Conservation (phyloP, 345 rosid species). For the Eucalyptus sp. region DNA sequence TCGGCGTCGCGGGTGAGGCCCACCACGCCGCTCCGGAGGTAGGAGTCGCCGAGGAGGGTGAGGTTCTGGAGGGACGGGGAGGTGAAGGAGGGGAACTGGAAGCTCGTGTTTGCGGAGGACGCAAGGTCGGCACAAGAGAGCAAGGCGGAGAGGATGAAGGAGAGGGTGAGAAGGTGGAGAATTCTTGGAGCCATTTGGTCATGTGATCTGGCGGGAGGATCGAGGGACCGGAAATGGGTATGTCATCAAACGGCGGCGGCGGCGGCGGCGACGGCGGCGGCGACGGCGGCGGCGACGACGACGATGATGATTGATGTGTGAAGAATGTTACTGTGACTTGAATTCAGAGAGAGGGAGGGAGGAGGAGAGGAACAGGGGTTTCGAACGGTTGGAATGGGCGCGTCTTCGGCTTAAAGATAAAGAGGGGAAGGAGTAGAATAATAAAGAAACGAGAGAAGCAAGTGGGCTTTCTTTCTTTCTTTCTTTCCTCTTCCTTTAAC, state of each 20-base stretch:
- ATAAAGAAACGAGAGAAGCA: background rate
- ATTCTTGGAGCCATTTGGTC: slow-evolving; percentile 26
- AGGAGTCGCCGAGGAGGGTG: slow-evolving; percentile 90
- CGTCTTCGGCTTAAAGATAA: background rate
- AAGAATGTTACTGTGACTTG: background rate
- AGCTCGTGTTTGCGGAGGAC: slow-evolving; percentile 1
- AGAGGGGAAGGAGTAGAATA: background rate
- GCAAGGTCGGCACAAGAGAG: background rate
- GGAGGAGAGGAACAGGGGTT: slow-evolving; percentile 13
- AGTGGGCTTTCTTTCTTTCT: background rate
- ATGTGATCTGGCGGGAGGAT: background rate
- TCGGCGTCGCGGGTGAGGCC: slow-evolving; percentile 80
- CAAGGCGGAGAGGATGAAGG: background rate
- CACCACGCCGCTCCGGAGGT: slow-evolving; percentile 59
- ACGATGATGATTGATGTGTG: background rate
- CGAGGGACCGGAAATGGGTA: background rate
- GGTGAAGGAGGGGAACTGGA: slow-evolving; percentile 29
- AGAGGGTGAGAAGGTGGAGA: slow-evolving; percentile 19
- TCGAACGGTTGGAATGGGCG: slow-evolving; percentile 36
- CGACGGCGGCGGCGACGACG: background rate
- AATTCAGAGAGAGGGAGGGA: background rate
- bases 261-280: background rate
- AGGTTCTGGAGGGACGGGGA: slow-evolving; percentile 61
- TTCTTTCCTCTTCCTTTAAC: background rate
- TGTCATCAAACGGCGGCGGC: background rate